Base-by-base conservation (phyloP, 1,284 basidiomycete species). In the Chiua sp. region DNA sequence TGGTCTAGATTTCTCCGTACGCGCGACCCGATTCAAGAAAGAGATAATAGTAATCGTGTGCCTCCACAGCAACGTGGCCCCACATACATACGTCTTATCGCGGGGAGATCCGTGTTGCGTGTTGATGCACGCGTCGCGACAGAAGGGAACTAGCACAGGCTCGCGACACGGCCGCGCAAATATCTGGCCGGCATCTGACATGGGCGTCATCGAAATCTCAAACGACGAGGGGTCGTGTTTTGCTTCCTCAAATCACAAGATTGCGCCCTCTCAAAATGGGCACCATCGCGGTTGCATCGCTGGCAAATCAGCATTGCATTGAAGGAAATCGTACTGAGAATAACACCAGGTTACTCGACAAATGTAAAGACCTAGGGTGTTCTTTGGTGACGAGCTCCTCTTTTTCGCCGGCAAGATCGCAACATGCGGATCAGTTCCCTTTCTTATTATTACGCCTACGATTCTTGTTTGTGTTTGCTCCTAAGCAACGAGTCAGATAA, bases 41-140 rank as follows among this genome's bases (percentile, higher is more conserved):
- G 33, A 44, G 35, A 44, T 47, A 11, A 56, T 16, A 35, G 22
- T 16, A 46, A 56, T 56, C 55, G 37, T 16, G 59, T 48, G 35
- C 42, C 48, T 58, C 57, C 28, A 65, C 70, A 59, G 68, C 68
- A 72, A 61, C 59, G 59, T 66, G 70, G 68, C 59, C 60, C 69
- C 5, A 64, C 59, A 65, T 10, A 3, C 49, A n/a, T n/a, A n/a
- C n/a, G 32, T 59, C 66, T 65, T 72, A 72, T 71, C 64, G 42
- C 51, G 33, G 35, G 2, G 22, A 49, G 66, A 62, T 67, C 57
- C 47, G 56, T 59, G 33, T 49, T 42, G 44, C 37, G 28, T 20
- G 23, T 32, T 26, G 46, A 57, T 49, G 2, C 47, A 7, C 46
- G 53, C n/a, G 26, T 32, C 30, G 50, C 37, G 32, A 33, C n/a